Evolutionary conservation across 2,329 filamentous ascomycete genomes (phyloP).

Genomic region (Talaromyces amestolkiae): DNA sequence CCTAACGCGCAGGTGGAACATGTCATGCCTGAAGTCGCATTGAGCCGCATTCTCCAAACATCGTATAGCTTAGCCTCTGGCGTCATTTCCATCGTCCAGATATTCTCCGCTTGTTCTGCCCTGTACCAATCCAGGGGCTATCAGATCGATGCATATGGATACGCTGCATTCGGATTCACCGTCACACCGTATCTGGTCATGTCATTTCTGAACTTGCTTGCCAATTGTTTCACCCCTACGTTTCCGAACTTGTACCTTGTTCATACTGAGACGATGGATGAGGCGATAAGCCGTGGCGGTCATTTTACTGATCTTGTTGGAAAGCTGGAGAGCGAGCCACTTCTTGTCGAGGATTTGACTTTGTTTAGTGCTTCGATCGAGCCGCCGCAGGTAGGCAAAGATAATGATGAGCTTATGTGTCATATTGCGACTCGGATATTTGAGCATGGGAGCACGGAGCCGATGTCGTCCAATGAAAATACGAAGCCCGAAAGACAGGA

Average conservation of each 20-base stretch:
- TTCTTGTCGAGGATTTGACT: background rate
- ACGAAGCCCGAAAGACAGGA: background rate
- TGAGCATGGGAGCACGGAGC: slow-evolving; percentile 3
- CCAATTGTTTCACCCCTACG: slow-evolving; percentile 24
- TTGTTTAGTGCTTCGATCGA: background rate
- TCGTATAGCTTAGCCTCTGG: slow-evolving; percentile 27
- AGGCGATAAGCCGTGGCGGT: slow-evolving; percentile 26
- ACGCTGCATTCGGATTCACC: slow-evolving; percentile 37
- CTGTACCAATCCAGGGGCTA: slow-evolving; percentile 31
- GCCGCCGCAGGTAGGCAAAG: background rate
- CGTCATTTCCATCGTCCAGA: slow-evolving; percentile 30
- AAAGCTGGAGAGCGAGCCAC: slow-evolving; percentile 15
- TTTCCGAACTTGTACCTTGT: slow-evolving; percentile 33
- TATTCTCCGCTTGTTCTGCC: slow-evolving; percentile 28
- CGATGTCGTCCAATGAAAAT: background rate
- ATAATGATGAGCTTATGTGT: background rate
- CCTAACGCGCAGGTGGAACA: slow-evolving; percentile 12
- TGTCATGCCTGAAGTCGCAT: background rate
- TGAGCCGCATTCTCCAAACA: slow-evolving; percentile 15
- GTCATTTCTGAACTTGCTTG: slow-evolving; percentile 37
- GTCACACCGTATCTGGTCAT: slow-evolving; percentile 37
- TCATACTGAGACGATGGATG: slow-evolving; percentile 29
- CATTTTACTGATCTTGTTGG: slow-evolving; percentile 28
- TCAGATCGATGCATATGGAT: slow-evolving; percentile 34
- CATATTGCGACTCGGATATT: background rate